Conservation (phyloP, 2,329 filamentous ascomycete genomes). For the Fusarium humuli region DNA sequence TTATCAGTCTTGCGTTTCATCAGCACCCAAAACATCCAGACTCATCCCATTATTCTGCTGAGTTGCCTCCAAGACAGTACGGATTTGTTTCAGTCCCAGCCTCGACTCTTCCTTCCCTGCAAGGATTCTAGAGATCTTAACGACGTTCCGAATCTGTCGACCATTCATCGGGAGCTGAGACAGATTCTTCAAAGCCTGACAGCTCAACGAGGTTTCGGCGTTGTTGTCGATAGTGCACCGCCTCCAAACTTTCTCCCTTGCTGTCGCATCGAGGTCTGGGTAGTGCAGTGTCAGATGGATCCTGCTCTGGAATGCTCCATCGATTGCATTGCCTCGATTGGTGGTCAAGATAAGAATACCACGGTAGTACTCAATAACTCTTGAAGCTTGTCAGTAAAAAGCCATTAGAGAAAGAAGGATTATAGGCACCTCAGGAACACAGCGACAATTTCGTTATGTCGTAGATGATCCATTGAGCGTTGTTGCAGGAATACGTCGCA, state of each 20-base stretch:
- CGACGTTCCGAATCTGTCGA: not conserved
- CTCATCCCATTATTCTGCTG: not conserved
- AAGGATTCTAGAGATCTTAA: rapidly evolving
- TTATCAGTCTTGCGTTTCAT: not conserved
- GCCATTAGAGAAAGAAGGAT: not conserved
- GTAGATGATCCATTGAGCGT: not conserved
- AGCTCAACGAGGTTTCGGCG: rapidly evolving
- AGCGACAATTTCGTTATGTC: not conserved
- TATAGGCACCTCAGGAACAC: not conserved
- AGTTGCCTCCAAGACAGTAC: not conserved
- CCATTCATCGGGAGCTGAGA: not conserved
- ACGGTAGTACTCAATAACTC: not conserved
- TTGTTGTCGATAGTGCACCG: not conserved
- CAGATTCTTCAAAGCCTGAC: not conserved
- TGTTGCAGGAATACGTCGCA: not conserved
- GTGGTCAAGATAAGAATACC: not conserved
- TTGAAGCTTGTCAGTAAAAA: not conserved
- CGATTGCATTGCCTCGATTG: not conserved
- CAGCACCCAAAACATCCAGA: not conserved
- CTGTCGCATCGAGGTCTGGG: not conserved
- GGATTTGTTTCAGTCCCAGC: not conserved
- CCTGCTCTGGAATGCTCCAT: not conserved
- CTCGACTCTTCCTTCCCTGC: not conserved
- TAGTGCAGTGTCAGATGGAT: constrained; percentile 9
- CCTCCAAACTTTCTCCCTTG: not conserved